Conservation (phyloP, 345 rosid species). For the Noccaea caerulescens region DNA sequence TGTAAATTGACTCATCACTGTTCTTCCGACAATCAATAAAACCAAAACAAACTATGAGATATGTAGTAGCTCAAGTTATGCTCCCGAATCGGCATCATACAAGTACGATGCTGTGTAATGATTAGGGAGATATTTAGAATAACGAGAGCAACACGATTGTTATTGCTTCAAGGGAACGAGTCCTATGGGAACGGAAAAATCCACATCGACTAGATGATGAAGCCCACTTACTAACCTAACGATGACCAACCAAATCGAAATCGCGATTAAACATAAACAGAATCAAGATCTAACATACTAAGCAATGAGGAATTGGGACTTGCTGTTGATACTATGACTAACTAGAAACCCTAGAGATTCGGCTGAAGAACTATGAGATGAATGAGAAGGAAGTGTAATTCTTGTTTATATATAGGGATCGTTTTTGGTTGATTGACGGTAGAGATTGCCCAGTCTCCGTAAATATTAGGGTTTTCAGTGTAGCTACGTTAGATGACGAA, state of each 20-base stretch:
- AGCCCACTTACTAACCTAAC: constrained; percentile 41
- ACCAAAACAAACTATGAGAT: neutral
- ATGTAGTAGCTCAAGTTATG: constrained; percentile 28
- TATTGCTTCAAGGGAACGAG: constrained; percentile 95
- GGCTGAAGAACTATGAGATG: constrained; percentile 4
- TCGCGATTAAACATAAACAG: neutral
- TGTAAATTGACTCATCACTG: constrained; percentile 76
- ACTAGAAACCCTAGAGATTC: constrained; percentile 1
- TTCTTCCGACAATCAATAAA: constrained; percentile 24
- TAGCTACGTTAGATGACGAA: constrained; percentile 7
- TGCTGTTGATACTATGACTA: neutral
- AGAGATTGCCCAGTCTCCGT: neutral
- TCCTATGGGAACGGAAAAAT: constrained; percentile 65
- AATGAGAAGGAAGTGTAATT: neutral
- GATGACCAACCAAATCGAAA: neutral
- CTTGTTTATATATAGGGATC: constrained; percentile 19
- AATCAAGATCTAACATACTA: neutral
- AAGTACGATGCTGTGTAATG: neutral
- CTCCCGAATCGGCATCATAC: constrained; percentile 21
- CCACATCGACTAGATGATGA: constrained; percentile 91
- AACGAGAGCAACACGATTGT: constrained; percentile 54
- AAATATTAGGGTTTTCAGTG: constrained; percentile 34
- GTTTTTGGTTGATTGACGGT: constrained; percentile 10
- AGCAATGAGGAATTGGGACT: neutral
- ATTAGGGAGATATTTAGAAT: neutral